phyloP scores from a whole-genome alignment of 345 rosid genomes.

The Bruguiera parviflora region DNA sequence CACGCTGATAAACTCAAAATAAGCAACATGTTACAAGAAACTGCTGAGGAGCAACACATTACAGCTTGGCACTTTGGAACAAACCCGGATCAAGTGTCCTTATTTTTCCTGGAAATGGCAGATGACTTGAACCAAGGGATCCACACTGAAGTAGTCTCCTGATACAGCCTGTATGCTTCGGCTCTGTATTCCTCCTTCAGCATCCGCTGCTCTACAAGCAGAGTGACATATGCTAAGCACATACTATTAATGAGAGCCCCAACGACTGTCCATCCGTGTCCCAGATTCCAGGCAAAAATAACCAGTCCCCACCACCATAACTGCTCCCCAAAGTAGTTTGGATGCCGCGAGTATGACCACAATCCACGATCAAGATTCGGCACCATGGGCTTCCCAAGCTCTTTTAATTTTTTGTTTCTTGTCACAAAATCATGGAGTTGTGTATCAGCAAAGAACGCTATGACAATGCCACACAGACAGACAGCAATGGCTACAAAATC shows the following conservation, averaged over 20 bases:
- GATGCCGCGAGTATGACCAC: constrained; percentile 84
- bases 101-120: constrained; percentile 19
- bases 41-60: constrained; percentile 7
- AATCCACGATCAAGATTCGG: constrained; percentile 73
- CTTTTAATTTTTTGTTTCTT: constrained; percentile 58
- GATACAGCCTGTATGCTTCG: constrained; percentile 77
- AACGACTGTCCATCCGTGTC: constrained; percentile 64
- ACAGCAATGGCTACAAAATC: constrained; percentile 62
- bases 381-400: constrained; percentile 62
- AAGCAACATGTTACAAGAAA: background rate
- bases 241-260: constrained; percentile 69
- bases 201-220: constrained; percentile 83
- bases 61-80: background rate
- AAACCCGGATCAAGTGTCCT: constrained; percentile 14
- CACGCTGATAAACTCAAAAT: background rate
- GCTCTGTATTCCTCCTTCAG: constrained; percentile 68
- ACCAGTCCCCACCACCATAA: constrained; percentile 98
- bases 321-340: constrained; percentile 94
- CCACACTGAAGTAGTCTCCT: constrained; percentile 88
- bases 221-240: constrained; percentile 76
- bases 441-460: constrained; percentile 77
- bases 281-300: constrained; percentile 79
- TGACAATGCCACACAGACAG: constrained; percentile 58
- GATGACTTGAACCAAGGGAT: constrained; percentile 80
- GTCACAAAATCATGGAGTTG: constrained; percentile 78